A percentile compares a stretch with the other conserved stretches of the same genome.
Evolutionary conservation across 2,329 filamentous ascomycete species (phyloP).

Genomic region (Aspergillus aculeatus): DNA sequence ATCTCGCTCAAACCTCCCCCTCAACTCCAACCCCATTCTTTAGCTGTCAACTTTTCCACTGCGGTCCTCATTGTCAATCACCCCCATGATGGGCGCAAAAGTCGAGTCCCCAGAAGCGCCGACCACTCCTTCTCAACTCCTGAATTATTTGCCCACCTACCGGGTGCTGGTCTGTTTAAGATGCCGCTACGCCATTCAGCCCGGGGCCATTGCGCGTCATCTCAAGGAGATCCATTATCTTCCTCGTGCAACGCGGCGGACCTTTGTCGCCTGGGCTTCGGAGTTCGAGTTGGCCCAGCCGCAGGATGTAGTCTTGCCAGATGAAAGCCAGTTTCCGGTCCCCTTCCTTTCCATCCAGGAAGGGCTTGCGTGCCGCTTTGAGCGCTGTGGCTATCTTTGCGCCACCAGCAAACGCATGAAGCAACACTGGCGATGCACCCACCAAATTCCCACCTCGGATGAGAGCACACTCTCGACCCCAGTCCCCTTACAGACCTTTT

Average conservation of each 20-base stretch:
- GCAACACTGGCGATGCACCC: conserved; percentile 26
- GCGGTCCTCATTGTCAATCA: too few species aligned
- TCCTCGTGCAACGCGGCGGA: conserved; percentile 11
- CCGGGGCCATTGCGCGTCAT: conserved; percentile 26
- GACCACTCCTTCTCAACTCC: conserved; percentile 10
- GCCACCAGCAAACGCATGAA: conserved; percentile 33
- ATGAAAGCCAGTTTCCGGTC: conserved; percentile 26
- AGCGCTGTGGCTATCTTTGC: conserved; percentile 28
- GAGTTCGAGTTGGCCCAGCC: conserved; percentile 17
- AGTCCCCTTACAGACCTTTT: conserved; percentile 28
- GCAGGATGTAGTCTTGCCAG: conserved; percentile 20
- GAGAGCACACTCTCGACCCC: conserved; percentile 15
- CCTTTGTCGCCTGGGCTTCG: conserved; percentile 12
- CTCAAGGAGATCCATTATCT: conserved; percentile 32
- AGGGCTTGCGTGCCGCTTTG: conserved; percentile 18
- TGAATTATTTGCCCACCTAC: conserved; percentile 18
- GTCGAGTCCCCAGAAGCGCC: too few species aligned
- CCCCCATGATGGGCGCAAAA: too few species aligned
- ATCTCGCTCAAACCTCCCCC: too few species aligned
- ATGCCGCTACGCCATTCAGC: conserved; percentile 30
- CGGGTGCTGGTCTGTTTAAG: conserved; percentile 22
- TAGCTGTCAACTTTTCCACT: too few species aligned
- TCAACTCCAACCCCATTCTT: too few species aligned
- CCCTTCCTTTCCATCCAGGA: conserved; percentile 23
- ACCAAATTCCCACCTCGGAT: conserved; percentile 11